These are phyloP conservation scores for Diutina rugosa DNA, from an alignment of 1,139 yeast genomes.

Conservation along the genomic window DNA sequence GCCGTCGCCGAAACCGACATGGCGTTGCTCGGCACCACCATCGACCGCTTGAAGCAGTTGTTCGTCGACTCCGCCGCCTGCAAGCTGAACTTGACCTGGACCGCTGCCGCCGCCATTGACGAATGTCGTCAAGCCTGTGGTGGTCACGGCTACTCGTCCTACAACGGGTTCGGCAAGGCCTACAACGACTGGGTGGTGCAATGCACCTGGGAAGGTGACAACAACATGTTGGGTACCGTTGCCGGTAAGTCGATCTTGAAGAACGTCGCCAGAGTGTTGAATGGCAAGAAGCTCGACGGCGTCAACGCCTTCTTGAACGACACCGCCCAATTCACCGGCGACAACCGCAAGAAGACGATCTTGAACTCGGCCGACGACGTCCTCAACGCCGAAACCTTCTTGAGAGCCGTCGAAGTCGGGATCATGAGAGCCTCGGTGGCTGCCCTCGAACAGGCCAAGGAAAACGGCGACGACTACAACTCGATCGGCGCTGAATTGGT, in stretches of 20 bases:
- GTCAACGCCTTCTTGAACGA: constrained; percentile 32
- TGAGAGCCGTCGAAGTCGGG: constrained; percentile 7
- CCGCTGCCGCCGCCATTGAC: constrained; percentile 8
- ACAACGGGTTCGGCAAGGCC: constrained; percentile 9
- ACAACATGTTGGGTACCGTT: constrained; percentile 9
- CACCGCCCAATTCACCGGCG: constrained; percentile 12
- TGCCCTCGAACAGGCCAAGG: constrained; percentile 9
- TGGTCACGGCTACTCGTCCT: constrained; percentile 10
- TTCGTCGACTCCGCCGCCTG: constrained; percentile 9
- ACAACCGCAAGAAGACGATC: constrained; percentile 7
- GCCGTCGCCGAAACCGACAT: constrained; percentile 7
- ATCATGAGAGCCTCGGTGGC: constrained; percentile 7
- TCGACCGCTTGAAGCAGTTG: constrained; percentile 17
- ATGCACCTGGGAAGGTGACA: constrained; percentile 11
- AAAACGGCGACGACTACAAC: constrained; percentile 38
- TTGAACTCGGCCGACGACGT: constrained; percentile 11
- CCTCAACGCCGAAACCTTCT: constrained; percentile 6
- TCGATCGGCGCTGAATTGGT: constrained; percentile 48
- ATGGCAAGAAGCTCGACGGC: constrained; percentile 22
- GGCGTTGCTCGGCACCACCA: constrained; percentile 19
- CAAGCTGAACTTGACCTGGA: constrained; percentile 9
- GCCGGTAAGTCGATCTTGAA: constrained; percentile 8
- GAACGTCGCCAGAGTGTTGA: constrained; percentile 14
- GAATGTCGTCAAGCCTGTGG: constrained; percentile 10
- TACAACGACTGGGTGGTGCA: constrained; percentile 11